Evolutionary conservation across 108 stramenopile species (phyloP).

Genomic region (Craspedostauros australis): DNA sequence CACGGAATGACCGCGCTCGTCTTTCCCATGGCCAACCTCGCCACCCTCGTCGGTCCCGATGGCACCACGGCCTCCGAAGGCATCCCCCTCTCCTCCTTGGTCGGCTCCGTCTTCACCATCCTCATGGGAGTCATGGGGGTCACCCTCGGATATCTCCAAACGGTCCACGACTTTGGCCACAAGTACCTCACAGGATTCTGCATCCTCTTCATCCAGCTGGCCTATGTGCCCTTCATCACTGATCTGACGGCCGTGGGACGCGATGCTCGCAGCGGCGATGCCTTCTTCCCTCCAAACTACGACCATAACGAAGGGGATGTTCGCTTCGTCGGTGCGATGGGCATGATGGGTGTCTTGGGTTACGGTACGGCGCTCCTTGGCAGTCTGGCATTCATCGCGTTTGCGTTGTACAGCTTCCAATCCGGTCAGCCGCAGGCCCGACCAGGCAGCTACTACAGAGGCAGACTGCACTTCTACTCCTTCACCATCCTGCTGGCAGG

Average conservation of each 20-base stretch:
- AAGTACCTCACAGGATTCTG: background rate
- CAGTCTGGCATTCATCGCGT: conserved; percentile 13
- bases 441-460: conserved; percentile 4
- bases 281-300: conserved; percentile 13
- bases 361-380: conserved; percentile 22
- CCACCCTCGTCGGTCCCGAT: background rate
- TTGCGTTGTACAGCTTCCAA: conserved; percentile 14
- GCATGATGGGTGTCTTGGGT: conserved; percentile 14
- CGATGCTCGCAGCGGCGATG: background rate
- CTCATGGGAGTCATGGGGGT: conserved; percentile 3
- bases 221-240: conserved; percentile 21
- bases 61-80: background rate
- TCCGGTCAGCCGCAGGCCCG: conserved; percentile 1
- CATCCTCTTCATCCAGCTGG: conserved; percentile 7
- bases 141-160: conserved; percentile 7
- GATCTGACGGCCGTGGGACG: conserved; percentile 15
- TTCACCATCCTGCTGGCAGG: conserved; percentile 12
- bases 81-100: background rate
- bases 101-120: conserved; percentile 5
- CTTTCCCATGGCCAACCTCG: conserved; percentile 2
- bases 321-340: conserved; percentile 32
- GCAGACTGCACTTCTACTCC: conserved; percentile 14
- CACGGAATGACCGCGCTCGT: conserved; percentile 5
- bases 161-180: conserved; percentile 14
- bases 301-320: background rate